These are phyloP conservation scores for Aspergillus amoenus DNA, from an alignment of 2,329 filamentous ascomycete genomes.

Conservation along the genomic window DNA sequence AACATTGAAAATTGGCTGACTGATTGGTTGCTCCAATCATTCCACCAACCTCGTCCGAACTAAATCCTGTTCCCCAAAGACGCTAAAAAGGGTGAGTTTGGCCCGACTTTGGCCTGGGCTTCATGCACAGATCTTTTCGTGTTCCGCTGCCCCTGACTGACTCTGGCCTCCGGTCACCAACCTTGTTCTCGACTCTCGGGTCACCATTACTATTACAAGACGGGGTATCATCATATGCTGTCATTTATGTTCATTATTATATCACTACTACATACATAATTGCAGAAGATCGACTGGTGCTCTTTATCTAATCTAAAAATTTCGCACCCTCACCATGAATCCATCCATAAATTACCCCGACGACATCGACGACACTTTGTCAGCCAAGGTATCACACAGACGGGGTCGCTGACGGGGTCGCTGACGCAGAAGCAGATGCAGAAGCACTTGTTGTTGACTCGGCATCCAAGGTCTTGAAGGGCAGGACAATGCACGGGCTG, in stretches of 20 bases:
- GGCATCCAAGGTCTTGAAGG: constrained; percentile 29
- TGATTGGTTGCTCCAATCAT: neutral
- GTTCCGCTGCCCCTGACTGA: neutral
- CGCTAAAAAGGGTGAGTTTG: constrained; percentile 2
- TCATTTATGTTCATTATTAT: neutral
- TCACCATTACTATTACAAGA: too few species aligned
- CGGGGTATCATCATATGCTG: neutral
- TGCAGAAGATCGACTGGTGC: neutral
- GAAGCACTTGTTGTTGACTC: neutral
- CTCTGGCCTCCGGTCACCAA: neutral
- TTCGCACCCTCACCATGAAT: neutral
- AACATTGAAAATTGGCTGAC: neutral
- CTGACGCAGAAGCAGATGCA: neutral
- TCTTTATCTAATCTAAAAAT: neutral
- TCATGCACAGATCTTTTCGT: neutral
- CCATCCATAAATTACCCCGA: neutral
- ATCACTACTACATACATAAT: neutral
- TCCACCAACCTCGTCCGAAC: neutral
- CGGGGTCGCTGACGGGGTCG: neutral
- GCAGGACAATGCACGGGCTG: constrained; percentile 45
- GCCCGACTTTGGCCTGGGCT: too few species aligned
- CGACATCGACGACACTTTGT: neutral
- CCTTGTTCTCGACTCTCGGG: neutral
- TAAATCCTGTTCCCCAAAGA: neutral
- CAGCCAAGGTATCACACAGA: neutral